Base-by-base conservation (phyloP, 768 basidiomycete species). In the Strobilomyces echinocephalus region DNA sequence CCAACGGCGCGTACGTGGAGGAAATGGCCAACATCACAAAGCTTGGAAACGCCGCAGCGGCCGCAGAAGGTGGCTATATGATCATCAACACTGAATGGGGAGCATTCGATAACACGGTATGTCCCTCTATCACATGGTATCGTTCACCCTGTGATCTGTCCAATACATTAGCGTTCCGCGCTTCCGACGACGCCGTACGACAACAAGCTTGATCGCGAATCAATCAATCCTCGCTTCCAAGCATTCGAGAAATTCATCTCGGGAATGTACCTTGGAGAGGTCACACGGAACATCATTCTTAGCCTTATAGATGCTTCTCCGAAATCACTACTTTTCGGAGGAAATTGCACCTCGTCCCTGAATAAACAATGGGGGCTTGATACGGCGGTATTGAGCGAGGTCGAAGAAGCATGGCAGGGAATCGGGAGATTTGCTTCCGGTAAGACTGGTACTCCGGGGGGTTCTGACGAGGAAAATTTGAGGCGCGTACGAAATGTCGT, bases 81-180 rank as follows among this genome's bases (percentile, higher is more conserved):
- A 81, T 97, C 51, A 83, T 98, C 52, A 99, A 99, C 73, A 91
- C 91, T 8, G 97, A 98, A 73, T 98, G 95, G 97, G 97, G 97
- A 56, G 97, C 84, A 24, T 97, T 98, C 73, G 91, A 99, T 71
- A 98, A 97, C 71, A 79, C 84, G 46, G 93, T 92, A 67, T 61
- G 83, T 71, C 36, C 14, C 30, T 21, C 20, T 54, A 14, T 51
- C 30, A 6, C 42, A 36, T 38, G 35, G 12, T 45, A 31, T 44
- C 30, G 24, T 18, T 30, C 45, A 30, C 8, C 12, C 54, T 28
- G 39, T 44, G 8, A 36, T 54, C 47, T 41, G 39, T 63, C 11
- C 45, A n/a, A 35, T 24, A 15, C 33, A 14, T 44, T 58, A 95
- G 87, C 85, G 95, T 52, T 77, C 81, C 11, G 83, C 87, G 48